Percentiles rank a stretch among this genome's conserved stretches.
These are phyloP conservation scores for Talaromyces sp. DNA, from an alignment of 2,329 filamentous ascomycete species.

Conservation along the genomic window DNA sequence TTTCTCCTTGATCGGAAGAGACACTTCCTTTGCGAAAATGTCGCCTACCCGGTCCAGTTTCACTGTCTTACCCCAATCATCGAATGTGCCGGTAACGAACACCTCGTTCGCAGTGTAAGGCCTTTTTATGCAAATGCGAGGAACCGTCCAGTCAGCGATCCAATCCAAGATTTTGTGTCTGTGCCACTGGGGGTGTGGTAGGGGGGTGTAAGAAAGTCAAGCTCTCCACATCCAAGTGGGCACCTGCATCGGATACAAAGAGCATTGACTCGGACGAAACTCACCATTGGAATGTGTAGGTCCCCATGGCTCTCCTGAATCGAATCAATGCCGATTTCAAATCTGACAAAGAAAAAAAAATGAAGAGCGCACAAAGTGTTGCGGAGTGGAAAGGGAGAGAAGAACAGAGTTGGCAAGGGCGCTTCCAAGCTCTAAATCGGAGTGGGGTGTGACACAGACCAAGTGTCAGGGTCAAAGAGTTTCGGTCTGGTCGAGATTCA, in stretches of 20 bases:
- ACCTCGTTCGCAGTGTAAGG: slow-evolving; percentile 81
- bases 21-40: slow-evolving; percentile 77
- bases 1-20: slow-evolving; percentile 69
- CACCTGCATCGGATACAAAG: not conserved
- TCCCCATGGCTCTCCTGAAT: slow-evolving; percentile 30
- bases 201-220: slow-evolving; percentile 3
- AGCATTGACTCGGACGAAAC: slow-evolving; percentile 14
- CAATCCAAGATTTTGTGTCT: slow-evolving; percentile 16
- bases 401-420: slow-evolving; percentile 5
- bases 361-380: slow-evolving; percentile 1
- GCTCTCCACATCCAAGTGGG: slow-evolving; percentile 1
- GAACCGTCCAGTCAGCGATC: slow-evolving; percentile 32
- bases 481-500: slow-evolving; percentile 3
- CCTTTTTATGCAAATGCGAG: slow-evolving; percentile 59
- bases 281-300: slow-evolving; percentile 43
- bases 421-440: slow-evolving; percentile 16
- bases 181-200: slow-evolving; percentile 12
- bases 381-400: slow-evolving; percentile 6
- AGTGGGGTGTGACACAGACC: slow-evolving; percentile 29
- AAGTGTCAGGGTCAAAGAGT: slow-evolving; percentile 4
- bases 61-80: slow-evolving; percentile 87
- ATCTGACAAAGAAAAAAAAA: not conserved
- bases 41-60: slow-evolving; percentile 76
- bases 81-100: slow-evolving; percentile 93
- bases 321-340: not conserved